Evolutionary conservation across 2,329 filamentous ascomycete genomes (phyloP).

Genomic region (Leptosphaerulina australis): DNA sequence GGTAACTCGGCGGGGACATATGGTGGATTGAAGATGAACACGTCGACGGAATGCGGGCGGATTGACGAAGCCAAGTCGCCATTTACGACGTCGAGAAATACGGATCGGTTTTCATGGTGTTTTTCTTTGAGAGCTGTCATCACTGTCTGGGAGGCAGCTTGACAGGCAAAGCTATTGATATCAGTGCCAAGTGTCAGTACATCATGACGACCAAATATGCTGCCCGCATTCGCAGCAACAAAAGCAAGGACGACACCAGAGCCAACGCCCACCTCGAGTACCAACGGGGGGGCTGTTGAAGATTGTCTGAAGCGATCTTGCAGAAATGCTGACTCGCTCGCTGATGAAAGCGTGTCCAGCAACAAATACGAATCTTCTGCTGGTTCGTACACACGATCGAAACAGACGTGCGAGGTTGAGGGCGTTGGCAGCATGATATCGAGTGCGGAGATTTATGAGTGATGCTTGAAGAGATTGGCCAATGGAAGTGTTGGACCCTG

Average conservation of each 20-base stretch:
- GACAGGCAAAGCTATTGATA: slow-evolving; percentile 83
- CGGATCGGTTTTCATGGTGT: slow-evolving; percentile 19
- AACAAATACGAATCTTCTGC: slow-evolving; percentile 95
- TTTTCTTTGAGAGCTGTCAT: slow-evolving; percentile 53
- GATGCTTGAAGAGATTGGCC: slow-evolving; percentile 24
- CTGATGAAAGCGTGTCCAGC: slow-evolving; percentile 83
- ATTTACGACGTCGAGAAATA: slow-evolving; percentile 70
- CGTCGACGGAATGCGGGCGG: slow-evolving; percentile 67
- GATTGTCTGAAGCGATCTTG: slow-evolving; percentile 62
- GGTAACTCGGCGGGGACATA: slow-evolving; percentile 91
- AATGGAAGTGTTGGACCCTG: slow-evolving; percentile 30
- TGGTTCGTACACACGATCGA: slow-evolving; percentile 89
- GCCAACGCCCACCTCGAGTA: slow-evolving; percentile 87
- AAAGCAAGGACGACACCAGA: slow-evolving; percentile 96
- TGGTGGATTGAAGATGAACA: slow-evolving; percentile 94
- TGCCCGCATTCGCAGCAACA: slow-evolving; percentile 72
- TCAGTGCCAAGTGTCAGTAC: slow-evolving; percentile 79
- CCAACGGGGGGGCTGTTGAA: slow-evolving; percentile 54
- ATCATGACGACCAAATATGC: slow-evolving; percentile 73
- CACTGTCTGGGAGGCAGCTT: slow-evolving; percentile 74
- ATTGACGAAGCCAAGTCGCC: slow-evolving; percentile 73
- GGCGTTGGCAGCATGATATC: slow-evolving; percentile 84
- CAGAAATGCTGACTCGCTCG: slow-evolving; percentile 72
- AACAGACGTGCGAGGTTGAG: slow-evolving; percentile 88
- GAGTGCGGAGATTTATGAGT: slow-evolving; percentile 18